Percentiles rank a stretch among this genome's conserved stretches.
Conservation (phyloP, 2,329 filamentous ascomycete species). For the Penicillium paneum region DNA sequence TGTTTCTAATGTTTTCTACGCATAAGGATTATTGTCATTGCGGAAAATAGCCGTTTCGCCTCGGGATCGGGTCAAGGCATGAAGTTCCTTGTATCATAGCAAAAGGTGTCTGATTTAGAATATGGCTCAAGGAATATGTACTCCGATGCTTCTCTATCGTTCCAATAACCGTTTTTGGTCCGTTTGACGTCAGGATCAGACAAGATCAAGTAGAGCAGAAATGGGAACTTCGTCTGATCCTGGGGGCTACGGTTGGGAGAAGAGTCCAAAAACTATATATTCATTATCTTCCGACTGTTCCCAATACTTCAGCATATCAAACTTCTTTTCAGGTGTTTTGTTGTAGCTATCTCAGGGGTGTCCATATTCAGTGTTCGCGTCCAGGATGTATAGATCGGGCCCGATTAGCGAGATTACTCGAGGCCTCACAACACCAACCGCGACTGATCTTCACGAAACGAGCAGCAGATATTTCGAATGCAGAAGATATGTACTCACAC, state of each 20-base stretch:
- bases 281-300: not conserved
- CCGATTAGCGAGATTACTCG: constrained; percentile 14
- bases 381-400: constrained; percentile 8
- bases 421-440: not conserved
- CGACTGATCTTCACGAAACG: constrained; percentile 7
- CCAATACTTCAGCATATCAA: too few species aligned
- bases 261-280: not conserved
- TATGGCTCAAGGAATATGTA: not conserved
- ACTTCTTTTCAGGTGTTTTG: not conserved
- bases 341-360: not conserved
- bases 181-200: constrained; percentile 4
- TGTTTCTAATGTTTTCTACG: not conserved
- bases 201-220: constrained; percentile 3
- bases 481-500: not conserved
- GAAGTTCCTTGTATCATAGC: constrained; percentile 14
- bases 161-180: not conserved
- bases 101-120: not conserved
- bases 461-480: not conserved
- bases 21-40: constrained; percentile 2
- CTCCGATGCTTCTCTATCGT: not conserved
- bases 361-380: not conserved
- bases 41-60: not conserved
- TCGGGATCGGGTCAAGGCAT: constrained; percentile 3
- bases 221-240: constrained; percentile 10
- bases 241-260: not conserved